These are phyloP conservation scores for Leishmania major DNA, from an alignment of 208 protist genomes.

Conservation along the genomic window DNA sequence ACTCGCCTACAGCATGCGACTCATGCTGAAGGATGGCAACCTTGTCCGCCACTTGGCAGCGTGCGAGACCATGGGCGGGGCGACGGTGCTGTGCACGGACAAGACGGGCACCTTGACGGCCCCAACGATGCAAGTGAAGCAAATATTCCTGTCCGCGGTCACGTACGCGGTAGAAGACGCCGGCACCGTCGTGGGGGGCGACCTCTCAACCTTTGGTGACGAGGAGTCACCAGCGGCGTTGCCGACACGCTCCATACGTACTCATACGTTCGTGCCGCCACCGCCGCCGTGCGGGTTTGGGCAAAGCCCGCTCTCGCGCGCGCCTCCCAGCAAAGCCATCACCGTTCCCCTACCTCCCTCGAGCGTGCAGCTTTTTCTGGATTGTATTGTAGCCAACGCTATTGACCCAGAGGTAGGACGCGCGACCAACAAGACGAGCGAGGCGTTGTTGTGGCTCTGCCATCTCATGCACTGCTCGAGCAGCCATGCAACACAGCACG, in stretches of 20 bases:
- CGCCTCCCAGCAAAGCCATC: not conserved
- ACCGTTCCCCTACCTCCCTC: constrained; percentile 29
- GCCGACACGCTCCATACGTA: not conserved
- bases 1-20: constrained; percentile 96
- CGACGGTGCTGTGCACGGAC: constrained; percentile 94
- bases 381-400: constrained; percentile 66
- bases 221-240: constrained; percentile 9
- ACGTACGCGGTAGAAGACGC: constrained; percentile 20
- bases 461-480: constrained; percentile 13
- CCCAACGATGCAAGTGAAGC: constrained; percentile 90
- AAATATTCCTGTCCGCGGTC: constrained; percentile 49
- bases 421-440: constrained; percentile 70
- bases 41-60: constrained; percentile 94
- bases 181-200: not conserved
- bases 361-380: constrained; percentile 48
- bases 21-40: constrained; percentile 96
- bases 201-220: not conserved
- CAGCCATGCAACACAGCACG: constrained; percentile 11
- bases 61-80: constrained; percentile 97
- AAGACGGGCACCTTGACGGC: constrained; percentile 95
- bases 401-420: constrained; percentile 62
- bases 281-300: not conserved
- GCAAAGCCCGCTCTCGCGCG: not conserved
- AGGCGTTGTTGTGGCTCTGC: constrained; percentile 60
- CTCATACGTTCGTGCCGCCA: not conserved